These are phyloP conservation scores for Alternaria postmessia DNA, from an alignment of 2,329 filamentous ascomycete species.

Conservation along the genomic window DNA sequence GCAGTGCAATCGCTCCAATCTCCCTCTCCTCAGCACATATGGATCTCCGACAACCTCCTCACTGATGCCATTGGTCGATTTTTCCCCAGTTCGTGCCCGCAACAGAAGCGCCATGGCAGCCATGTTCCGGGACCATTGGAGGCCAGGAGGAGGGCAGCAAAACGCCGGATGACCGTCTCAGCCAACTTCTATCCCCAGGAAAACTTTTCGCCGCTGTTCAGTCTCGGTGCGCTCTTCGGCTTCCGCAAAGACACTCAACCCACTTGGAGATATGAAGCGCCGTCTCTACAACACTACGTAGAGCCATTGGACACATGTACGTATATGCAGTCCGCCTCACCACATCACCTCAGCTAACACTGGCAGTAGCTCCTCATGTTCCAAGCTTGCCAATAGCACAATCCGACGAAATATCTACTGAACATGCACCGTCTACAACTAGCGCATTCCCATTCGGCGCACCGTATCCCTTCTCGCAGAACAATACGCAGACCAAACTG, in stretches of 20 bases:
- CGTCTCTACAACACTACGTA: constrained; percentile 28
- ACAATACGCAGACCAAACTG: not conserved
- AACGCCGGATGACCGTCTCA: constrained; percentile 61
- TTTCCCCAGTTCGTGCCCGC: constrained; percentile 55
- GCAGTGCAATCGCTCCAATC: constrained; percentile 56
- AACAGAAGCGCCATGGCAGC: constrained; percentile 65
- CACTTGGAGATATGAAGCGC: constrained; percentile 48
- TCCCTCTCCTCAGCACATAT: constrained; percentile 58
- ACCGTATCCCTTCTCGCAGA: constrained; percentile 13
- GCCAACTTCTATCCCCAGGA: constrained; percentile 50
- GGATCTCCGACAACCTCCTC: constrained; percentile 68
- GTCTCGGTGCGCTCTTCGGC: constrained; percentile 40
- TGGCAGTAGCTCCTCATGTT: constrained; percentile 3
- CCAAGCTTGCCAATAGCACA: constrained; percentile 1
- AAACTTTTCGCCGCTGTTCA: constrained; percentile 35
- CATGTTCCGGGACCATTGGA: constrained; percentile 70
- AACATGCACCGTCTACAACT: constrained; percentile 3
- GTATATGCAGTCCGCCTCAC: constrained; percentile 8
- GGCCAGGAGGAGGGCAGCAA: constrained; percentile 64
- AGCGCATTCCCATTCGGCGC: not conserved
- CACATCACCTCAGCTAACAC: constrained; percentile 3
- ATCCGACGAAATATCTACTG: not conserved
- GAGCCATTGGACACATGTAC: constrained; percentile 28
- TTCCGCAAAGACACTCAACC: constrained; percentile 30
- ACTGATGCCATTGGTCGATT: constrained; percentile 61